Conservation (phyloP, 495 filamentous ascomycete species). For the Penicillium manginii region DNA sequence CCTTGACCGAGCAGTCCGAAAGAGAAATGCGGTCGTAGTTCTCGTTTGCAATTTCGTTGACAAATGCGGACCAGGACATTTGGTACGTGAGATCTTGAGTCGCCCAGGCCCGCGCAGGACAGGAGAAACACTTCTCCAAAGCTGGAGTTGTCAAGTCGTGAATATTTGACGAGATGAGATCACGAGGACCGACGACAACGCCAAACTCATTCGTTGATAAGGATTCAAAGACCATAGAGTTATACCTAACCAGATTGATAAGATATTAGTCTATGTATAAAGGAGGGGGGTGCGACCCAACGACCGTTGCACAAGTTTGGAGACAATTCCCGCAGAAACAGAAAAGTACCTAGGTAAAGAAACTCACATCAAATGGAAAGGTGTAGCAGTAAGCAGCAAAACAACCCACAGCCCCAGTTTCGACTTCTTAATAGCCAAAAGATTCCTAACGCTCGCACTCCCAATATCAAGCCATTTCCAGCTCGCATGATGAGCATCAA, state of each 20-base stretch:
- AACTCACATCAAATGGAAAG: conserved; percentile 32
- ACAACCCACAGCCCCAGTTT: conserved; percentile 18
- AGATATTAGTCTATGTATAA: background rate
- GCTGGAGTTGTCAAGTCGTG: conserved; percentile 9
- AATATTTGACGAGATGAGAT: conserved; percentile 9
- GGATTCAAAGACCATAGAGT: conserved; percentile 20
- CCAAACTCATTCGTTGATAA: conserved; percentile 4
- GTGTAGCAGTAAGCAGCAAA: conserved; percentile 22
- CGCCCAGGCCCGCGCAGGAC: background rate
- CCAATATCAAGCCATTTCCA: conserved; percentile 33
- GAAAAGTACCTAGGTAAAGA: background rate
- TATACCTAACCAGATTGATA: conserved; percentile 12
- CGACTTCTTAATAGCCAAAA: conserved; percentile 9
- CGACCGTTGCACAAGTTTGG: no score
- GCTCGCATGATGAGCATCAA: conserved; percentile 21
- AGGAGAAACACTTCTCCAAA: conserved; percentile 8
- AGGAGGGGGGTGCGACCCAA: background rate
- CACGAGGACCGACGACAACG: conserved; percentile 6
- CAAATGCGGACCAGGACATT: conserved; percentile 2
- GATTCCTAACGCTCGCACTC: conserved; percentile 18
- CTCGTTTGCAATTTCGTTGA: conserved; percentile 2
- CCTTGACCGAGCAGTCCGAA: background rate
- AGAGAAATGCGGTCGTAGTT: conserved; percentile 5
- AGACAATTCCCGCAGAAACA: no score
- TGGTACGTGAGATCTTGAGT: background rate